Evolutionary conservation across 768 basidiomycete species (phyloP).

Genomic region (Auriscalpium vulgare): DNA sequence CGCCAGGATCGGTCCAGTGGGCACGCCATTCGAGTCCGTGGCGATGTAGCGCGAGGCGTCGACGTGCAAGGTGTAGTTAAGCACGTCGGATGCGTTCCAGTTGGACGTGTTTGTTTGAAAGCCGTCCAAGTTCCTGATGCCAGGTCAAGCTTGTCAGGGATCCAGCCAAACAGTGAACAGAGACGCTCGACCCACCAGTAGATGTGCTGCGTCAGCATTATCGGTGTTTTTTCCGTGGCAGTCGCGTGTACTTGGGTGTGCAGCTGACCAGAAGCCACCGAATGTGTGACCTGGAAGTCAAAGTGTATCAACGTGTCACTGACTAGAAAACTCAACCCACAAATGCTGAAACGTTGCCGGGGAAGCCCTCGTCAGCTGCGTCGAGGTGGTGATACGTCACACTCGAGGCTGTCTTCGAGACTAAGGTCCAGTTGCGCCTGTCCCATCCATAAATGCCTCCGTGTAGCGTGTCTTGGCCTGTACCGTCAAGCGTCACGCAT

Average conservation of each 20-base stretch:
- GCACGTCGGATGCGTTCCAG: neutral
- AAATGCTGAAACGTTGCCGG: conserved; percentile 37
- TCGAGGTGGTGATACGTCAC: conserved; percentile 49
- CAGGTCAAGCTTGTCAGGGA: neutral
- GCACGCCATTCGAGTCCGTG: conserved; percentile 33
- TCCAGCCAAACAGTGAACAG: neutral
- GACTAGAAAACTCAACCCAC: conserved; percentile 19
- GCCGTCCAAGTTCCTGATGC: conserved; percentile 41
- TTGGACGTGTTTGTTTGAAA: conserved; percentile 22
- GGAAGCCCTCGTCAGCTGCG: conserved; percentile 46
- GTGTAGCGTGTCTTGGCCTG: conserved; percentile 41
- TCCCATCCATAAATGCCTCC: conserved; percentile 53
- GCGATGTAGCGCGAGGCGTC: conserved; percentile 30
- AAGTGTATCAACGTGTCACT: neutral
- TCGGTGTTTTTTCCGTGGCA: conserved; percentile 45
- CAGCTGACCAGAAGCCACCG: conserved; percentile 37
- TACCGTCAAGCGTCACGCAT: neutral
- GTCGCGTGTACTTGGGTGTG: conserved; percentile 36
- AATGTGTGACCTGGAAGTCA: conserved; percentile 37
- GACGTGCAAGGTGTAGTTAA: conserved; percentile 20
- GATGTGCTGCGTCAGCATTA: conserved; percentile 49
- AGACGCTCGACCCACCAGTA: conserved; percentile 32
- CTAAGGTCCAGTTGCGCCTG: conserved; percentile 46
- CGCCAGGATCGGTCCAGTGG: conserved; percentile 29
- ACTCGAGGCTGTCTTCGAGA: conserved; percentile 32